Evolutionary conservation across 1,284 basidiomycete species (phyloP), one percentile per base, ranked within the genome.

Genomic region (Tilletia walkeri): DNA sequence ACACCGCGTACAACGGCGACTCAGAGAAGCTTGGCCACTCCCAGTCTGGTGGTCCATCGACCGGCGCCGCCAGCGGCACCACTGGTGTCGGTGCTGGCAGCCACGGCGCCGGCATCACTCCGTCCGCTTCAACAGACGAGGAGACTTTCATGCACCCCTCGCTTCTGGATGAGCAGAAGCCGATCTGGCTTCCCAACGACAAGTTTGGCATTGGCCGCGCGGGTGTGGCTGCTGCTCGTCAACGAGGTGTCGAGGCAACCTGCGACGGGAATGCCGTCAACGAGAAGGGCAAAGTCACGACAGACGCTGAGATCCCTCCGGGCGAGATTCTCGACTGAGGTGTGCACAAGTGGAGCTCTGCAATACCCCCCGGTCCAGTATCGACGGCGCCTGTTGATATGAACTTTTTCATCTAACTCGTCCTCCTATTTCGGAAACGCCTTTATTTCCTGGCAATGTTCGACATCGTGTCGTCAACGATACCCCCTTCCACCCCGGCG

Each of bases 141-240:
- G 38, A 71, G 65, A 75, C 79, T 16, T 83, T 82, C 72, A 68
- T 72, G 67, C 76, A 81, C 70, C 81, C 81, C 2, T 73, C 81
- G 34, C 71, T 78, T 53, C 79, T 72, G 24, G 77, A 78, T 45
- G 72, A 75, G 70, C 81, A 82, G 73, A 71, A 76, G 61, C 73
- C 75, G 38, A 74, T 82, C 69, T 83, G 82, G 82, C 70, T 82
- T 67, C 80, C 82, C 68, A 78, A 82, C 71, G 82, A 83, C 76
- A 71, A 74, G 67, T 77, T 75, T 36, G 82, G 81, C 49, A 78
- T 83, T 18, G 81, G 81, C 30, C 73, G 74, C 54, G 74, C 79
- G 12, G 75, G 75, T 54, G 77, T 75, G 67, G 72, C 72, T 9
- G 72, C 74, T n/a, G 80, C 79, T 56, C 73, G 75, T 67, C 72